These are phyloP conservation scores for Drosera spatulata DNA, from an alignment of 179 eudicot species.

Conservation along the genomic window DNA sequence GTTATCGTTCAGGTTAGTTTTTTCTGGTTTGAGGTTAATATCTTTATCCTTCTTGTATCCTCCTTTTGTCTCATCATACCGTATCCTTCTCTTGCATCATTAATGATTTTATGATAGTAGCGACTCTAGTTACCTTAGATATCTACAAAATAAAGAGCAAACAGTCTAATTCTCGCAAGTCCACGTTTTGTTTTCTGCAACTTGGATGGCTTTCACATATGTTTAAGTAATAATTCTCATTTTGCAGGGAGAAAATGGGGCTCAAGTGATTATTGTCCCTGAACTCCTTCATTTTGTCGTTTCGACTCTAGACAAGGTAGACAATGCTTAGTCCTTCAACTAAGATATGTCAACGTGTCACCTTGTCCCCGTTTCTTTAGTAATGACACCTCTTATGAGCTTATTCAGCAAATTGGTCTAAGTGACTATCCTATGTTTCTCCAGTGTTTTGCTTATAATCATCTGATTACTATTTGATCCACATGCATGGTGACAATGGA, in stretches of 20 bases:
- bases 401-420: no score
- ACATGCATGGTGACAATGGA: neutral
- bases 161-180: neutral
- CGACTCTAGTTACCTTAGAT: no score
- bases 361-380: neutral
- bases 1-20: constrained; percentile 61
- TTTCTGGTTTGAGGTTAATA: neutral
- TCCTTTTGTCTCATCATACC: no score
- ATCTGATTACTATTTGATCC: neutral
- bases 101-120: no score
- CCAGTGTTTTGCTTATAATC: neutral
- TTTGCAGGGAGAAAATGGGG: constrained; percentile 83
- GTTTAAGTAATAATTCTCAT: neutral
- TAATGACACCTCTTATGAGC: neutral
- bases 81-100: no score
- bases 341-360: neutral
- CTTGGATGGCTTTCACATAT: neutral
- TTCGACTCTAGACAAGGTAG: constrained; percentile 77
- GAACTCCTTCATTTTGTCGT: constrained; percentile 75
- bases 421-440: neutral
- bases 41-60: no score
- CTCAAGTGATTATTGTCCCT: constrained; percentile 83
- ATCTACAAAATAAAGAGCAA: no score
- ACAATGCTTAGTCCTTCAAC: neutral
- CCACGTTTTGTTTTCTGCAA: neutral